Percentiles rank a stretch among this genome's conserved stretches.
Evolutionary conservation across 2,329 filamentous ascomycete genomes (phyloP).

Genomic region (Annulohypoxylon truncatum): DNA sequence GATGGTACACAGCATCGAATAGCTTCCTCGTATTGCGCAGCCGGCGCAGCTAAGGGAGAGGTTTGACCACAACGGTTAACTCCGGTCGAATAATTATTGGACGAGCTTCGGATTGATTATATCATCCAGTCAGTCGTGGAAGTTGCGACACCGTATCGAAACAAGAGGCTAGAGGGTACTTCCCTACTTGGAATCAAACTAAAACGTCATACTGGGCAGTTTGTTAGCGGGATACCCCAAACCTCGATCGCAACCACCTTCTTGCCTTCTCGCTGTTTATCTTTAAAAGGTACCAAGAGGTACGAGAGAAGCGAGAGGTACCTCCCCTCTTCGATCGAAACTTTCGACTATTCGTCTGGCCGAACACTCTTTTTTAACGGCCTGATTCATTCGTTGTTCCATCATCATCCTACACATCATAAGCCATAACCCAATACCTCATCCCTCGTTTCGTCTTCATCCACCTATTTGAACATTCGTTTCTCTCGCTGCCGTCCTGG

Average conservation of each 20-base stretch:
- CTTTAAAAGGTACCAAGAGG: conserved; percentile 11
- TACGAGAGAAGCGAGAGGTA: conserved; percentile 1
- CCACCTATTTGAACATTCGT: conserved; percentile 36
- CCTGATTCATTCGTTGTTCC: conserved; percentile 10
- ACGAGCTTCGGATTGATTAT: conserved; percentile 14
- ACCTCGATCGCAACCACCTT: conserved; percentile 23
- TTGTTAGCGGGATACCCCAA: not conserved
- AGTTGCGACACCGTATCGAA: conserved; percentile 9
- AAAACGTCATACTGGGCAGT: conserved; percentile 4
- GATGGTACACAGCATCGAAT: conserved; percentile 34
- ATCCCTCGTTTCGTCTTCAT: conserved; percentile 14
- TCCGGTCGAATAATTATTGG: conserved; percentile 5
- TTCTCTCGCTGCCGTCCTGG: conserved; percentile 12
- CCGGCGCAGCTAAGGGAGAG: not conserved
- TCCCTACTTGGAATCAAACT: conserved; percentile 13
- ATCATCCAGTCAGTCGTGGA: conserved; percentile 12
- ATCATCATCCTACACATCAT: not conserved
- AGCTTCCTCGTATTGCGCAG: conserved; percentile 39
- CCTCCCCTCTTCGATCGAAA: conserved; percentile 2
- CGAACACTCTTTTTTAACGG: conserved; percentile 14
- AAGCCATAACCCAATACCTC: conserved; percentile 4
- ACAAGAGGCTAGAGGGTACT: conserved; percentile 2
- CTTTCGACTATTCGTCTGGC: conserved; percentile 1
- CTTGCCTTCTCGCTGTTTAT: not conserved
- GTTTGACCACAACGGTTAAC: conserved; percentile 8